Evolutionary conservation across 495 filamentous ascomycete genomes (phyloP).

Genomic region (Penicillium ochrochloron): DNA sequence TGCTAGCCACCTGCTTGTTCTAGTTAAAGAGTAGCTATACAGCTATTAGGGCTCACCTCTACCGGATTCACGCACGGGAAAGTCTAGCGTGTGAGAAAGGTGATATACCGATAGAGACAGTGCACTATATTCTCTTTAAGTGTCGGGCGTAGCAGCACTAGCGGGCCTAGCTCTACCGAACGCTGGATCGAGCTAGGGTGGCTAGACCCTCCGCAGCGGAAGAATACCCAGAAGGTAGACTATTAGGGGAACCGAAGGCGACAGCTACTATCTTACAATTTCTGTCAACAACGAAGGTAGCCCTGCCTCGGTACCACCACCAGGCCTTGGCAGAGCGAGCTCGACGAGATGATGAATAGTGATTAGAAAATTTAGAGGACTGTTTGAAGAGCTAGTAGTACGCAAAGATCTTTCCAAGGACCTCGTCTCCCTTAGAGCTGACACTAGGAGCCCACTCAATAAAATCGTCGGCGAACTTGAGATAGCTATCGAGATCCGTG

Average conservation of each 20-base stretch:
- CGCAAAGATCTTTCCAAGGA: too few relatives aligned
- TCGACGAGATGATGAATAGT: slow-evolving; percentile 1
- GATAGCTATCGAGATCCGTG: too few relatives aligned
- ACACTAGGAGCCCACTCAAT: too few relatives aligned
- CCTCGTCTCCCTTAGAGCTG: too few relatives aligned
- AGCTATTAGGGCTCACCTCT: slow-evolving; percentile 4
- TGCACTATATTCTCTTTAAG: slow-evolving; percentile 4
- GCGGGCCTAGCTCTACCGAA: slow-evolving; percentile 3
- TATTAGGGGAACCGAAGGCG: neutral
- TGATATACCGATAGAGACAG: slow-evolving; percentile 1
- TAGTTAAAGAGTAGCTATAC: slow-evolving; percentile 2
- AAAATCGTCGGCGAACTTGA: too few relatives aligned
- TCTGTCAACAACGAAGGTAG: slow-evolving; percentile 7
- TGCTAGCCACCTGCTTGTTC: slow-evolving; percentile 2
- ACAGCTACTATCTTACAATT: slow-evolving; percentile 4
- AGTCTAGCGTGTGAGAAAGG: slow-evolving; percentile 1
- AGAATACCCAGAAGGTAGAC: slow-evolving; percentile 6
- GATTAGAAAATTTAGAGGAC: neutral
- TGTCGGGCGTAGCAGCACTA: slow-evolving; percentile 4
- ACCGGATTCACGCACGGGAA: slow-evolving; percentile 5
- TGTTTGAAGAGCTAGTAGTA: too few relatives aligned
- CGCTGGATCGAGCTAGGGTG: slow-evolving; percentile 1
- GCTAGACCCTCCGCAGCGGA: neutral
- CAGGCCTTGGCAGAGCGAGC: slow-evolving; percentile 4
- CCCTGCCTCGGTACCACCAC: slow-evolving; percentile 6